phyloP scores from a whole-genome alignment of 352 stramenopile genomes.

The Pythium apleroticum region DNA sequence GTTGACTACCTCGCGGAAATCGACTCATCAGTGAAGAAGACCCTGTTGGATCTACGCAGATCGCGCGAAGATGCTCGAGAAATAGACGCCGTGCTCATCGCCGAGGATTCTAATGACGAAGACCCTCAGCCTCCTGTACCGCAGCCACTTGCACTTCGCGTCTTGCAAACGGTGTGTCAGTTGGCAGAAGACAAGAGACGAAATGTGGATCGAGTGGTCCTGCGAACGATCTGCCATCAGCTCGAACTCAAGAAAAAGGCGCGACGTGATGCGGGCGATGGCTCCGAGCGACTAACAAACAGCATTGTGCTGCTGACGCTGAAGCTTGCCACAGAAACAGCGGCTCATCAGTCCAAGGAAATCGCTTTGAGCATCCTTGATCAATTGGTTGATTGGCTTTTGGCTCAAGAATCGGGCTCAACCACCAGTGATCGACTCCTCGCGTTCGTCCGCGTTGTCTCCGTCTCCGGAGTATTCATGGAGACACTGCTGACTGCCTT shows the following conservation, averaged over 20 bases:
- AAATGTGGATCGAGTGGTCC: not conserved
- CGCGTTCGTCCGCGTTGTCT: not conserved
- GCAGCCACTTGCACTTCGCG: not conserved
- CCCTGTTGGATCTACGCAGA: not conserved
- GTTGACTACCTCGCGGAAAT: constrained; percentile 4
- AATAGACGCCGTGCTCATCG: not conserved
- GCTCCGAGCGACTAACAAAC: not conserved
- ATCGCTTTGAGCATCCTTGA: not conserved
- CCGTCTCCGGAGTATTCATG: constrained; percentile 1
- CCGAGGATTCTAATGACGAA: not conserved
- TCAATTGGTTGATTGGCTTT: constrained; percentile 10
- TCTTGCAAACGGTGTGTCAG: not conserved
- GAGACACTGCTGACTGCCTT: constrained; percentile 1
- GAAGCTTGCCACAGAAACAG: not conserved
- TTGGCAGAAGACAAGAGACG: not conserved
- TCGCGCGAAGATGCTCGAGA: not conserved
- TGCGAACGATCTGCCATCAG: not conserved
- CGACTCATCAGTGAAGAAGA: not conserved
- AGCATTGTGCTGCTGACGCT: constrained; percentile 15
- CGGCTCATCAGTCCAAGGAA: not conserved
- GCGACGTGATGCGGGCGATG: not conserved
- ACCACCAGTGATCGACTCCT: not conserved
- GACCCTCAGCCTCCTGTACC: not conserved
- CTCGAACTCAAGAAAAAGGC: not conserved
- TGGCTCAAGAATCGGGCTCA: not conserved